Conservation (phyloP, 176 grass and related monocot species). For the Elymus sibiricus region DNA sequence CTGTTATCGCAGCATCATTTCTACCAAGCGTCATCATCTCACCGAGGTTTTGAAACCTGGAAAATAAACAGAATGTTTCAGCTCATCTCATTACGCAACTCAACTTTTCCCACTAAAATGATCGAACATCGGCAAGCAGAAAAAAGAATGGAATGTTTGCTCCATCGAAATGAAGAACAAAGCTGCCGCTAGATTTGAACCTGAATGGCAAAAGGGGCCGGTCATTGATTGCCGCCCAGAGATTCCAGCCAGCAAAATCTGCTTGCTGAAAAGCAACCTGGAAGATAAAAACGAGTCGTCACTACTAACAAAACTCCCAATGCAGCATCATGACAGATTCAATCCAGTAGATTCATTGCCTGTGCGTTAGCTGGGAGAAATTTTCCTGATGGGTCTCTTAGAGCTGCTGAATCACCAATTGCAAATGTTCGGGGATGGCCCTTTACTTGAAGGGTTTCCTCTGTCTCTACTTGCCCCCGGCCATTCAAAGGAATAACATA, state of each 20-base stretch:
- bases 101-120: neutral
- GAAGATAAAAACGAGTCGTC: neutral
- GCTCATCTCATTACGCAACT: neutral
- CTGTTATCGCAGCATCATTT: conserved; percentile 75
- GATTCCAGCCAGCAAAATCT: conserved; percentile 91
- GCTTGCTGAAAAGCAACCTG: conserved; percentile 99
- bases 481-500: conserved; percentile 78
- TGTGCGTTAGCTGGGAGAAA: conserved; percentile 84
- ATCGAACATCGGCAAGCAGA: neutral
- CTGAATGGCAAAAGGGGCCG: conserved; percentile 86
- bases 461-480: conserved; percentile 84
- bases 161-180: neutral
- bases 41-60: conserved; percentile 92
- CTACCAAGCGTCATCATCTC: conserved; percentile 98
- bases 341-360: conserved; percentile 29
- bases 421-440: conserved; percentile 89
- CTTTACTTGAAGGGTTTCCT: conserved; percentile 89
- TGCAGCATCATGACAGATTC: neutral
- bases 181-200: conserved; percentile 20
- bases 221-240: conserved; percentile 94
- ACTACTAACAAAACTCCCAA: neutral
- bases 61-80: conserved; percentile 11
- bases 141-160: neutral
- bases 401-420: conserved; percentile 86
- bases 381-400: conserved; percentile 80